Conservation (phyloP, 352 stramenopile species). For the Globisporangium uncinulatum region DNA sequence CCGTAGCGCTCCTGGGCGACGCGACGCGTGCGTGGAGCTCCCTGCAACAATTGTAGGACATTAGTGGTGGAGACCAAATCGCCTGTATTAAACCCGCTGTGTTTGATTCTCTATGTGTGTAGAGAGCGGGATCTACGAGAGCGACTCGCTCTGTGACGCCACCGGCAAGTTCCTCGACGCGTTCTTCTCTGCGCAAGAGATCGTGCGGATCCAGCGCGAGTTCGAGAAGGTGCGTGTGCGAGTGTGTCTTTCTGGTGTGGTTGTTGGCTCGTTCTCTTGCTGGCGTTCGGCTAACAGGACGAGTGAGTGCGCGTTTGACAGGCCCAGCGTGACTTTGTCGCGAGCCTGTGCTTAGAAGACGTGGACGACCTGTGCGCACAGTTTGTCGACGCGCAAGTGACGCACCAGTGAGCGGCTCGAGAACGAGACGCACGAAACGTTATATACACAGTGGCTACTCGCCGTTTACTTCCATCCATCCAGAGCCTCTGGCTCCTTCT, state of each 20-base stretch:
- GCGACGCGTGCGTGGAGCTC: conserved; percentile 5
- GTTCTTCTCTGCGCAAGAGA: conserved; percentile 58
- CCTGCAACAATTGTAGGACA: not conserved
- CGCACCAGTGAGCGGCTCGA: conserved; percentile 6
- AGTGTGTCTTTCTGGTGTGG: not conserved
- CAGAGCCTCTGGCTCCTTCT: not conserved
- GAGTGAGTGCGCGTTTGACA: conserved; percentile 8
- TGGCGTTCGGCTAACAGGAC: not conserved
- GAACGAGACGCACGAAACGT: not conserved
- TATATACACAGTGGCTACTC: not conserved
- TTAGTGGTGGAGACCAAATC: not conserved
- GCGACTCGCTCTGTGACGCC: conserved; percentile 38
- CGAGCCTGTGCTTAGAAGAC: conserved; percentile 55
- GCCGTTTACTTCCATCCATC: not conserved
- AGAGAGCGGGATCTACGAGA: conserved; percentile 22
- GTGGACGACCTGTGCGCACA: conserved; percentile 69
- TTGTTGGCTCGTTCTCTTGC: conserved; percentile 1
- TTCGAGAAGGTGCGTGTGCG: conserved; percentile 44
- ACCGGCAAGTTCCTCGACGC: conserved; percentile 58
- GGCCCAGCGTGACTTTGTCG: conserved; percentile 49
- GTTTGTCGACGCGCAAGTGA: conserved; percentile 24
- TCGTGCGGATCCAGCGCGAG: conserved; percentile 49
- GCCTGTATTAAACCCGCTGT: not conserved
- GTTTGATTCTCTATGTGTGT: not conserved
- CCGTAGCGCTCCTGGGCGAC: not conserved